These are phyloP conservation scores for Amanita phalloides DNA, from an alignment of 768 basidiomycete genomes.

Conservation along the genomic window DNA sequence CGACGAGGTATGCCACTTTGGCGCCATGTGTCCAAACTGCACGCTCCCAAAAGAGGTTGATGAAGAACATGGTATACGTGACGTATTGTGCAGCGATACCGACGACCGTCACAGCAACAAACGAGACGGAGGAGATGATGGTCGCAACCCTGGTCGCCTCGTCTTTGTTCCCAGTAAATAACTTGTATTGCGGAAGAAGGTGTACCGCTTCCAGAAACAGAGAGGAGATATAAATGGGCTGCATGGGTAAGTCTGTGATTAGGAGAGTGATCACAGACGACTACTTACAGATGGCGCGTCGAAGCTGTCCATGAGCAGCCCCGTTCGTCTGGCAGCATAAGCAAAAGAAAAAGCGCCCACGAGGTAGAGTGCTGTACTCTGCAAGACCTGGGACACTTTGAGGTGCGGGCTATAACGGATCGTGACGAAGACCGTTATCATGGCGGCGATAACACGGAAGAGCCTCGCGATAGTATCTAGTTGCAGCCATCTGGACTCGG, in stretches of 20 bases:
- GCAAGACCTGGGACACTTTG: neutral
- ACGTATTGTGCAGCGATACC: neutral
- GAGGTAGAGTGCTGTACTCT: neutral
- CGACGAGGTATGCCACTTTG: neutral
- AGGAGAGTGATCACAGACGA: neutral
- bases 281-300: neutral
- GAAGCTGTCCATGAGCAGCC: neutral
- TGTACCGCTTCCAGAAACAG: neutral
- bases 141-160: neutral
- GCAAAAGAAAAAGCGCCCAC: neutral
- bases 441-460: neutral
- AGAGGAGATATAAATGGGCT: neutral
- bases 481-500: neutral
- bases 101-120: neutral
- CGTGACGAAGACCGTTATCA: neutral
- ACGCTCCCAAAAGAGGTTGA: neutral
- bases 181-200: neutral
- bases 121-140: neutral
- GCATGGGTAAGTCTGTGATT: neutral
- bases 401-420: neutral
- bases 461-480: neutral
- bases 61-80: neutral
- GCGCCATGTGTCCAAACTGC: neutral
- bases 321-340: neutral
- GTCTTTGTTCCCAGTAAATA: neutral